A percentile compares a stretch with the other conserved stretches of the same genome.
phyloP scores from a whole-genome alignment of 495 filamentous ascomycete species.

The Aspergillus baeticus region DNA sequence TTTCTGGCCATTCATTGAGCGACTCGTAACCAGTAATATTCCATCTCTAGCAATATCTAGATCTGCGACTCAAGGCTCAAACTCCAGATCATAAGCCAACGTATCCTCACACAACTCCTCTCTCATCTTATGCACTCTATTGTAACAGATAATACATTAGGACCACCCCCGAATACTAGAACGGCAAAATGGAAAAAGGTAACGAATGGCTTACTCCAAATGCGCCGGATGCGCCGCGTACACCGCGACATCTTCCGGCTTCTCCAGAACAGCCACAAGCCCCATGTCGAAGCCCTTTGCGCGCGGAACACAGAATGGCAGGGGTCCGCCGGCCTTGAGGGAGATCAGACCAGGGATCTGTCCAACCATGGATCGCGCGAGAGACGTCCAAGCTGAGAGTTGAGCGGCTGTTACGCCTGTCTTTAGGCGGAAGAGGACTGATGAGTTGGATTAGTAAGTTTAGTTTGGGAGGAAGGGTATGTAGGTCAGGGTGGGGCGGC shows the following conservation, averaged over 20 bases:
- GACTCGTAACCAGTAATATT: background rate
- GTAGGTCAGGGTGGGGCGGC: background rate
- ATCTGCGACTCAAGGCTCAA: slow-evolving; percentile 11
- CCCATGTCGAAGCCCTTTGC: slow-evolving; percentile 45
- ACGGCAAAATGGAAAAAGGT: background rate
- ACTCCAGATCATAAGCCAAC: slow-evolving; percentile 46
- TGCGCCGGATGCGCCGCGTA: slow-evolving; percentile 43
- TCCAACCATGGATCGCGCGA: slow-evolving; percentile 36
- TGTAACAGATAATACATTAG: background rate
- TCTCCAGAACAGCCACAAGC: slow-evolving; percentile 42
- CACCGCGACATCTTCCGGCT: slow-evolving; percentile 30
- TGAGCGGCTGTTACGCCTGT: slow-evolving; percentile 31
- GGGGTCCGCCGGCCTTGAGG: slow-evolving; percentile 28
- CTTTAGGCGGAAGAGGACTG: slow-evolving; percentile 48
- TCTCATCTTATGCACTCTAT: slow-evolving; percentile 39
- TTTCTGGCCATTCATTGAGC: background rate
- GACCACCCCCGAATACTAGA: background rate
- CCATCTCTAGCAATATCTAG: background rate
- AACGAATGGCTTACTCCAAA: slow-evolving; percentile 32
- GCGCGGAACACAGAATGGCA: slow-evolving; percentile 38
- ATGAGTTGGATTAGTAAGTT: slow-evolving; percentile 10
- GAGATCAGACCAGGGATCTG: slow-evolving; percentile 40
- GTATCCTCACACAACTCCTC: slow-evolving; percentile 46
- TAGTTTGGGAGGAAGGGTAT: background rate
- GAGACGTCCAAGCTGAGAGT: slow-evolving; percentile 28